phyloP scores from a whole-genome alignment of 2,329 filamentous ascomycete species.

The Aspergillus cejpii region DNA sequence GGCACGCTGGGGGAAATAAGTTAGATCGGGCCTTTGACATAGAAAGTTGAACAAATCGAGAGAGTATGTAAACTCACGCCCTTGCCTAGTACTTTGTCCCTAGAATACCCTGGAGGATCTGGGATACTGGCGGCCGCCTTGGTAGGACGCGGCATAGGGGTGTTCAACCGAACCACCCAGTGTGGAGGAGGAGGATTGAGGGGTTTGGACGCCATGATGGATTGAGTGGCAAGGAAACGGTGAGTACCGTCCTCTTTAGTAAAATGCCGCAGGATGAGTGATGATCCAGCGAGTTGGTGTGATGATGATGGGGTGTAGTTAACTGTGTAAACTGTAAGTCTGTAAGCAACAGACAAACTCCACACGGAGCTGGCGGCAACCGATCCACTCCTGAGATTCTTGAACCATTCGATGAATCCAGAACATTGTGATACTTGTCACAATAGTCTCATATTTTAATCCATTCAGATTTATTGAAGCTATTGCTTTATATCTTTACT shows the following conservation, averaged over 20 bases:
- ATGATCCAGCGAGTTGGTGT: not conserved
- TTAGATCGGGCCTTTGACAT: not conserved
- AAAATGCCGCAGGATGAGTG: conserved; percentile 3
- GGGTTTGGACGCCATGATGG: conserved; percentile 18
- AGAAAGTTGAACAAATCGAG: too few relatives aligned
- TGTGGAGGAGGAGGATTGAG: conserved; percentile 48
- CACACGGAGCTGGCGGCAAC: conserved; percentile 21
- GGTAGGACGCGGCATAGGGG: conserved; percentile 62
- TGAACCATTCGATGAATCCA: conserved; percentile 1
- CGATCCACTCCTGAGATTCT: conserved; percentile 22
- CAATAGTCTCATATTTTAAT: not conserved
- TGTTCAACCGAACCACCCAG: conserved; percentile 79
- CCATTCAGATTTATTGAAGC: not conserved
- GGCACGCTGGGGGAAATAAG: conserved; percentile 28
- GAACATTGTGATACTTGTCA: not conserved
- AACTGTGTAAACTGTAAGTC: too few relatives aligned
- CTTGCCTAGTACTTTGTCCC: conserved; percentile 45
- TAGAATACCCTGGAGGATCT: conserved; percentile 79
- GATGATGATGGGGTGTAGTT: too few relatives aligned
- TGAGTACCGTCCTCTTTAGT: not conserved
- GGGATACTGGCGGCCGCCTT: conserved; percentile 54
- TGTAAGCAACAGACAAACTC: conserved; percentile 11
- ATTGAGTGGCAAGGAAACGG: conserved; percentile 6
- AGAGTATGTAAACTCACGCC: conserved; percentile 11
- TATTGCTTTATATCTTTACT: not conserved